These are phyloP conservation scores for Alternaria rosae DNA, from an alignment of 2,329 filamentous ascomycete species.

Conservation along the genomic window DNA sequence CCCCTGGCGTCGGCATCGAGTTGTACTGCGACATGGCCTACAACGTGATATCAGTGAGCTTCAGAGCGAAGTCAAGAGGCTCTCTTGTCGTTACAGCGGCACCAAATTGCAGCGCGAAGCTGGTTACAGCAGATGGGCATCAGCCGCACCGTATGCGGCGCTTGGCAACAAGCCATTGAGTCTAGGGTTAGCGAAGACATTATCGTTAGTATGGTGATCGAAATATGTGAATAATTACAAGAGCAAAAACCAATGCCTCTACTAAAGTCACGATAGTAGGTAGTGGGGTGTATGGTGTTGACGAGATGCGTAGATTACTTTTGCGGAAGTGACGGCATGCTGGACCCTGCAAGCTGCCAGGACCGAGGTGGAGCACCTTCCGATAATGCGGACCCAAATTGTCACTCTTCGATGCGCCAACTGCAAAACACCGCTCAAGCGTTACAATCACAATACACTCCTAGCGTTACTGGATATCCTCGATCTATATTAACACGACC, in stretches of 20 bases:
- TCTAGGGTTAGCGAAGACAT: conserved; percentile 13
- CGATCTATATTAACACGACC: background rate
- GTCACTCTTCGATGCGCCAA: background rate
- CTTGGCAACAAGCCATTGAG: conserved; percentile 18
- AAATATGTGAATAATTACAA: background rate
- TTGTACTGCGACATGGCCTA: conserved; percentile 44
- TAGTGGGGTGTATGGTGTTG: background rate
- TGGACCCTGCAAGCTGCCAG: background rate
- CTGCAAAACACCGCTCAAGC: background rate
- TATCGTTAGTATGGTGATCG: background rate
- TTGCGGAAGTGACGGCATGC: conserved; percentile 12
- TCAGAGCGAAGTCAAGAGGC: too few species aligned
- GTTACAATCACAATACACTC: background rate
- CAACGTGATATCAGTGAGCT: background rate
- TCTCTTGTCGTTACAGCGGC: background rate
- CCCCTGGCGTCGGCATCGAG: conserved; percentile 36
- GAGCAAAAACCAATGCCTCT: background rate
- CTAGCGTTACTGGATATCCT: background rate
- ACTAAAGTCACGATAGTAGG: background rate
- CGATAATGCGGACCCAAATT: background rate
- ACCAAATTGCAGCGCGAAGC: conserved; percentile 7
- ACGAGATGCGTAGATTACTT: background rate
- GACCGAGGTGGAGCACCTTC: background rate
- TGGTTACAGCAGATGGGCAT: conserved; percentile 2
- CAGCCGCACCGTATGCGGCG: conserved; percentile 21